Conservation (phyloP, 1,284 basidiomycete genomes). For the Trichosporon coremiiforme region DNA sequence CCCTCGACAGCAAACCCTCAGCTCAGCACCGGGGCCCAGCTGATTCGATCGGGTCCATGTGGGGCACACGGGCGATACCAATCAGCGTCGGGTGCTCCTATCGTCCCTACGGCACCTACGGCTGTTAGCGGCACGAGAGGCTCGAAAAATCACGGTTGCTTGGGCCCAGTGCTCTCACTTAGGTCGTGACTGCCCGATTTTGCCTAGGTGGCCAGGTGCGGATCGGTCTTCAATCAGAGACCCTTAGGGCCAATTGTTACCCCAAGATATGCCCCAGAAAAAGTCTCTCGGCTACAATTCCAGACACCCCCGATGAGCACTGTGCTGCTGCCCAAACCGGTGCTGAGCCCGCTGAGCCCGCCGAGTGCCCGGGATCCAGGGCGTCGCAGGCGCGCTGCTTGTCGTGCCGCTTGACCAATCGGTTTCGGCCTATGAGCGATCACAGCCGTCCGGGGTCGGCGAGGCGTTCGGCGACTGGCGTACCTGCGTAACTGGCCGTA, state of each 20-base stretch:
- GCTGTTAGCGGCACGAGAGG: background rate
- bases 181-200: background rate
- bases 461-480: conserved; percentile 8
- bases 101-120: conserved; percentile 1
- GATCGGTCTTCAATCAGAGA: conserved; percentile 6
- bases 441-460: conserved; percentile 12
- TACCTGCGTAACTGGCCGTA: background rate
- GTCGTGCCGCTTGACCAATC: background rate
- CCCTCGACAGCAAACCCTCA: conserved; percentile 1
- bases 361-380: background rate
- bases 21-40: conserved; percentile 10
- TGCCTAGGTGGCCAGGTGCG: background rate
- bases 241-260: background rate
- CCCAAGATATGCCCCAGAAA: conserved; percentile 15
- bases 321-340: background rate
- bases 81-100: conserved; percentile 14
- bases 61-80: conserved; percentile 7
- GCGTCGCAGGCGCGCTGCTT: too few relatives aligned
- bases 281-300: conserved; percentile 14
- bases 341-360: background rate
- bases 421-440: conserved; percentile 10
- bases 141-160: background rate
- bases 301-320: background rate
- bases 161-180: background rate
- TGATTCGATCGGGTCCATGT: conserved; percentile 18